Evolutionary conservation across 345 rosid genomes (phyloP), one percentile per base, ranked within the genome.

Genomic region (Salix arbutifolia): DNA sequence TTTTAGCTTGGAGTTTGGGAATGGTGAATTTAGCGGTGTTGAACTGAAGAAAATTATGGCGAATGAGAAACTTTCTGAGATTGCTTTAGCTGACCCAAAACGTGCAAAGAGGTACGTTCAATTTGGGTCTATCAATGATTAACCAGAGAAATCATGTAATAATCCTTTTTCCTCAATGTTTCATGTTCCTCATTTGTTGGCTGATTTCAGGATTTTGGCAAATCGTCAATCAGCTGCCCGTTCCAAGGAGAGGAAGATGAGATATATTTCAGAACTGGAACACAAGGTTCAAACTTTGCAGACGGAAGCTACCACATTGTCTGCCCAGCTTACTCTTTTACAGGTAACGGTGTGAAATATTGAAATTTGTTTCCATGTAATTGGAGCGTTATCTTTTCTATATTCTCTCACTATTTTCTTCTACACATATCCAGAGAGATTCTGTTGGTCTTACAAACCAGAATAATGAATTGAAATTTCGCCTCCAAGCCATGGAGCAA

Each of bases 401-500:
- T 33, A 10, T 2, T 38, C 67, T 72, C 50, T 79, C 1, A 40
- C 62, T 25, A 73, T 72, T 67, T 53, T 30, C 38, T 67, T 78
- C 40, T 70, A 50, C 56, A 21, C 60, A 40, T 52, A 37, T 71
- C 26, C 88, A 95, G 97, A 87, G 99, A 85, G 98, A 94, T 84
- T 93, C 94, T 74, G 89, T 88, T 65, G 98, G 97, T 76, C 94
- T 93, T 65, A 89, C 97, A 62, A 93, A 88, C 79, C 97, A 91
- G 85, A 95, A 95, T 83, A 95, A 91, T 56, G 99, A 95, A 81
- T 80, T 95, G 72, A 95, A 95, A 83, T 95, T 91, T 77, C 94
- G 98, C 71, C 97, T 94, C 74, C 96, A 93, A 88, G 96, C 98
- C 81, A 91, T 93, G 98, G 98, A 94, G 72, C 98, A 94, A 80